Base-by-base conservation (phyloP, 208 protist genomes). In the Leishmania turanica region DNA sequence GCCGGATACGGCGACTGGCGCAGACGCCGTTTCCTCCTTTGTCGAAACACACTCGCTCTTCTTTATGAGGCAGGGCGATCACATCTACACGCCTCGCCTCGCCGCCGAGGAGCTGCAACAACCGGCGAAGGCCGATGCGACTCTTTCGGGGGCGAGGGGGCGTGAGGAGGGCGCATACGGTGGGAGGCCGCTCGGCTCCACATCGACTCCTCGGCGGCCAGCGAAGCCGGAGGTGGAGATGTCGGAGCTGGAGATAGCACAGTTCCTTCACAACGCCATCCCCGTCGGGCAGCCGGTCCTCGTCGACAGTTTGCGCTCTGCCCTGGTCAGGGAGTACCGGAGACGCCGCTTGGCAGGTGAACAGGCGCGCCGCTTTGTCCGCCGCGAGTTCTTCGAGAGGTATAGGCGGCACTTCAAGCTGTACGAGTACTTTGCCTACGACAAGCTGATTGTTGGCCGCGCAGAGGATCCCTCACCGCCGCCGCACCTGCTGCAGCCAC, bases 31-130 rank as follows among this genome's bases (percentile, higher is more conserved):
- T 27, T 68, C 75, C 24, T 71, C 19, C 27, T 96, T 98, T 84
- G 75, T 96, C 37, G 58, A 76, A 0, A 87, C 90, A 11, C 95
- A 98, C 85, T 91, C 91, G 15, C 84, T 96, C 3, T 96, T 91
- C 62, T 86, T 98, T 24, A 69, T 78, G 17, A 15, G 72, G 1
- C n/a, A 83, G 49, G 88, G 87, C 42, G 88, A 71, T 5, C 51
- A 76, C 1, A 76, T 96, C n/a, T 91, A 84, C 86, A 96, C 91
- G 0, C 89, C 95, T 11, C 76, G 80, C 40, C 24, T 75, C 9
- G 49, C 84, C 45, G 53, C 65, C 15, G 45, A 72, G 13, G 17
- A 53, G n/a, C 19, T 47, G 21, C 68, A 27, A 70, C 62, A 49
- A 47, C 73, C 69, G 17, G 45, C 37, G 79, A 53, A 5, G 31